Evolutionary conservation across 257 asterid genomes (phyloP).

Genomic region (Ballota nigra): DNA sequence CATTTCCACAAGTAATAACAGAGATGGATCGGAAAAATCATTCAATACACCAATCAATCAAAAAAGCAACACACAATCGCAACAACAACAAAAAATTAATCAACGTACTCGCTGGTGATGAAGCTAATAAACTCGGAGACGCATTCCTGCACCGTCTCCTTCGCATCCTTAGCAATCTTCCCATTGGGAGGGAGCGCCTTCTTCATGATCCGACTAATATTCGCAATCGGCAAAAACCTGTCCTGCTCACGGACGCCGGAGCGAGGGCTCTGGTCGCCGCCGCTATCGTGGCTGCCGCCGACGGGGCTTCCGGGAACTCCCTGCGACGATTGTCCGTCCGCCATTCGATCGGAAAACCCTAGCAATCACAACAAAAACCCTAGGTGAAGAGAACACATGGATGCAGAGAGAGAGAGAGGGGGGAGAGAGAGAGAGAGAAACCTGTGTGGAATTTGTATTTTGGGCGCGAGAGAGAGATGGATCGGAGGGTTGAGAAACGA

Average conservation of each 20-base stretch:
- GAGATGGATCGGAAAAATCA: not conserved
- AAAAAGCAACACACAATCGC: not conserved
- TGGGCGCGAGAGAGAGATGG: slow-evolving; percentile 74
- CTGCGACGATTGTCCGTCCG: slow-evolving; percentile 54
- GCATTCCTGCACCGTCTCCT: slow-evolving; percentile 87
- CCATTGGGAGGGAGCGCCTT: slow-evolving; percentile 78
- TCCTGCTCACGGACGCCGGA: slow-evolving; percentile 78
- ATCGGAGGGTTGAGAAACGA: slow-evolving; percentile 79
- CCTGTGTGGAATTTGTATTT: slow-evolving; percentile 33
- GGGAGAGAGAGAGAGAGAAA: not conserved
- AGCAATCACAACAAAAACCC: slow-evolving; percentile 9
- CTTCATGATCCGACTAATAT: slow-evolving; percentile 83
- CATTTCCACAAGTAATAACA: not conserved
- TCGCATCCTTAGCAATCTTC: slow-evolving; percentile 79
- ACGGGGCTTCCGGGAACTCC: slow-evolving; percentile 60
- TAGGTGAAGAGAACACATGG: slow-evolving; percentile 18
- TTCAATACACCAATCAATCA: not conserved
- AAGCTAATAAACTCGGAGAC: slow-evolving; percentile 86
- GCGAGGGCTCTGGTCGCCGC: slow-evolving; percentile 76
- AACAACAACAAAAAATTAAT: not conserved
- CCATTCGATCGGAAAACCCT: slow-evolving; percentile 37
- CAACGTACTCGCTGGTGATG: slow-evolving; percentile 74
- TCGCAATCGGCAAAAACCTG: slow-evolving; percentile 75
- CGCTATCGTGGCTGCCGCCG: slow-evolving; percentile 70
- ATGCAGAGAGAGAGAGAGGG: not conserved